Evolutionary conservation across 169 alveolate species (phyloP).

Genomic region (Eimeria zaria): DNA sequence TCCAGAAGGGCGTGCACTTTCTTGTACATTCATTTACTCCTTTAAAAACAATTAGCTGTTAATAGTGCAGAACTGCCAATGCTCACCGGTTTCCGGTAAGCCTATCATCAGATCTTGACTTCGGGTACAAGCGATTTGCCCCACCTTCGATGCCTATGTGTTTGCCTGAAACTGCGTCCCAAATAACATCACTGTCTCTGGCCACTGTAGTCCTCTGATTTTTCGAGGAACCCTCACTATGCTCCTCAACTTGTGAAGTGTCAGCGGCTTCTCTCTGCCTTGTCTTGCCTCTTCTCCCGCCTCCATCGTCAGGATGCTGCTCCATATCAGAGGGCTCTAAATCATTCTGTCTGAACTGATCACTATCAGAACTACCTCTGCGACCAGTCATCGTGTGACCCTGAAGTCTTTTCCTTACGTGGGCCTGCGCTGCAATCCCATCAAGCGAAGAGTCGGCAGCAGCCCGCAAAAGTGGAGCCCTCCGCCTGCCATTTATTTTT

Average conservation of each 20-base stretch:
- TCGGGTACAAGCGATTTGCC: not conserved
- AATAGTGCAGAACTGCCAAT: not conserved
- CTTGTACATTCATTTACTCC: not conserved
- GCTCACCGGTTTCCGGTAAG: constrained; percentile 15
- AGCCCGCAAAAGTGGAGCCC: not conserved
- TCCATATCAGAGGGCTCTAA: not conserved
- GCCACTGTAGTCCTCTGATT: not conserved
- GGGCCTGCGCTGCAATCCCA: not conserved
- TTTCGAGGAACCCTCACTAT: not conserved
- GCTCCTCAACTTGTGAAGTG: not conserved
- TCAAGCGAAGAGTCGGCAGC: not conserved
- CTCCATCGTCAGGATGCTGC: not conserved
- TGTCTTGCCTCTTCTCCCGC: not conserved
- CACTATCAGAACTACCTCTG: not conserved
- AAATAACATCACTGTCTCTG: not conserved
- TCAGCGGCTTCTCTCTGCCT: not conserved
- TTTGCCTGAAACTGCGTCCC: not conserved
- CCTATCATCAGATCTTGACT: not conserved
- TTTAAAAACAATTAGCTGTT: not conserved
- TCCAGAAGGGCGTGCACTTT: not conserved
- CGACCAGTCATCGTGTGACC: not conserved
- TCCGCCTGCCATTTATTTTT: not conserved
- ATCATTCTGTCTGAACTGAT: not conserved
- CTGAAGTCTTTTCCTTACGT: not conserved
- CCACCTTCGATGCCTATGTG: not conserved